These are phyloP conservation scores for Panicum miliaceum DNA, from an alignment of 176 grass and related monocot genomes.

Conservation along the genomic window DNA sequence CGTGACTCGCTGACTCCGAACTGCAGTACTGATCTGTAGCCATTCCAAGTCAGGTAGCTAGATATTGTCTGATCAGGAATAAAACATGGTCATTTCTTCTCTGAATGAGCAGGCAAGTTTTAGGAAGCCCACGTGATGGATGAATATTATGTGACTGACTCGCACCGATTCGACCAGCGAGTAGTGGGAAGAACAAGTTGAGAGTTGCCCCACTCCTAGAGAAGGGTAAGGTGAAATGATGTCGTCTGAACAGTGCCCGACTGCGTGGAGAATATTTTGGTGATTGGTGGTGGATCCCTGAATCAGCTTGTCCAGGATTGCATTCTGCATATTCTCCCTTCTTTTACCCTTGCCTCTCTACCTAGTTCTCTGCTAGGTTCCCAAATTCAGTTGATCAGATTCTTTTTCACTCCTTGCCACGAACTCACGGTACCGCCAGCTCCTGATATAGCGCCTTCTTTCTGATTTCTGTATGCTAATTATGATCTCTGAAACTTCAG, in stretches of 20 bases:
- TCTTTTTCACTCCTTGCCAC: not conserved
- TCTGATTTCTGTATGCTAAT: not conserved
- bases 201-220: not conserved
- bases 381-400: not conserved
- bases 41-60: too few relatives aligned
- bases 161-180: not conserved
- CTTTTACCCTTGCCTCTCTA: not conserved
- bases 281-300: slow-evolving; percentile 40
- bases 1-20: too few relatives aligned
- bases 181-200: slow-evolving; percentile 18
- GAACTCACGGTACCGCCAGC: not conserved
- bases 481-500: not conserved
- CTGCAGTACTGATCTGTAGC: too few relatives aligned
- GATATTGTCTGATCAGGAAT: too few relatives aligned
- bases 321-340: slow-evolving; percentile 24
- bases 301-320: slow-evolving; percentile 47
- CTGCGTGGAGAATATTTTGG: too few relatives aligned
- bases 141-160: slow-evolving; percentile 26
- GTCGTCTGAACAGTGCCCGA: not conserved
- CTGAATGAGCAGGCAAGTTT: too few relatives aligned
- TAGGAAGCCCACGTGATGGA: not conserved
- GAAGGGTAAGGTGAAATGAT: slow-evolving; percentile 31
- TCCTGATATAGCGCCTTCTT: not conserved
- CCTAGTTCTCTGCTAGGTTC: not conserved
- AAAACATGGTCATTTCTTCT: too few relatives aligned